These are phyloP conservation scores for Phialemoniopsis sp. DNA, from an alignment of 2,329 filamentous ascomycete genomes.

Conservation along the genomic window DNA sequence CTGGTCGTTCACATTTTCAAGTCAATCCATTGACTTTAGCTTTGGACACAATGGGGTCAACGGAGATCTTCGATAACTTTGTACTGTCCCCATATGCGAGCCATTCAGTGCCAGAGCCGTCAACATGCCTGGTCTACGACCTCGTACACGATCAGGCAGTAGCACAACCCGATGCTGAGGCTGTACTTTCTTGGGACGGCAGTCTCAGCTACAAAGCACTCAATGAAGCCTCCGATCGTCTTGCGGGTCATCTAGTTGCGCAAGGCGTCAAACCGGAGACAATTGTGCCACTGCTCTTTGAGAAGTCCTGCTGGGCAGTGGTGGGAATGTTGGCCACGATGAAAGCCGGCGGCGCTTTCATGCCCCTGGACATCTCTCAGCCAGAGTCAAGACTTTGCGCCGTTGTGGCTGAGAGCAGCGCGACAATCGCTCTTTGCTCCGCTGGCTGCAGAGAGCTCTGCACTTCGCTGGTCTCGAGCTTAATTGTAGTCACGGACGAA, in stretches of 20 bases:
- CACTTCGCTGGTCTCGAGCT: no score
- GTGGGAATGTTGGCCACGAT: slow-evolving; percentile 14
- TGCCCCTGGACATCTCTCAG: slow-evolving; percentile 11
- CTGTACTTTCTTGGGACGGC: slow-evolving; percentile 13
- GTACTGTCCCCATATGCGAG: no score
- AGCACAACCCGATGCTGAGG: background rate
- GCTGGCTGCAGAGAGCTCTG: background rate
- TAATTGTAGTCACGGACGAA: no score
- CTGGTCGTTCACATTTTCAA: no score
- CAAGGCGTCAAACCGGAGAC: slow-evolving; percentile 10
- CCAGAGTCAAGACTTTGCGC: slow-evolving; percentile 9
- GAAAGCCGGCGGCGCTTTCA: slow-evolving; percentile 18
- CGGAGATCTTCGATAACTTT: no score
- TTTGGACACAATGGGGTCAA: no score
- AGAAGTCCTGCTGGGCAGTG: slow-evolving; percentile 14
- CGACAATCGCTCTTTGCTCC: background rate
- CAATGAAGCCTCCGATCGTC: slow-evolving; percentile 6
- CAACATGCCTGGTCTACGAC: no score
- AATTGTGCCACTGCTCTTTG: slow-evolving; percentile 13
- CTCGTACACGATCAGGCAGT: no score
- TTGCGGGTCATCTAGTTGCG: slow-evolving; percentile 8
- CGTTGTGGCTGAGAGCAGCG: slow-evolving; percentile 3
- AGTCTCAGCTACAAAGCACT: slow-evolving; percentile 9
- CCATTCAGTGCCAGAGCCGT: no score
- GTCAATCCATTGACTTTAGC: no score